phyloP scores from a whole-genome alignment of 148 eudicot genomes.

The Polygonum aviculare region DNA sequence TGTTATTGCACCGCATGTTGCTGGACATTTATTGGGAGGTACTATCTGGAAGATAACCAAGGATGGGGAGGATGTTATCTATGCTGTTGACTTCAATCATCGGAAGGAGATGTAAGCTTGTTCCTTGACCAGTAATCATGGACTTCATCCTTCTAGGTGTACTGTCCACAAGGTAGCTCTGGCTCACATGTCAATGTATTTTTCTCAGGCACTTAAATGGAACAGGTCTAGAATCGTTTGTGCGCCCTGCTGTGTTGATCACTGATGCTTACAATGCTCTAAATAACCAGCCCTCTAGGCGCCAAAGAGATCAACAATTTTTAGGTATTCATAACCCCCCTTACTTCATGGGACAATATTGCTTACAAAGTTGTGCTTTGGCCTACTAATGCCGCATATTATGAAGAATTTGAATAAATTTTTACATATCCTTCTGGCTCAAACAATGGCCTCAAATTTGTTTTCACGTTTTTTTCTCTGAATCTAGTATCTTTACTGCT shows the following conservation, averaged over 20 bases:
- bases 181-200: conserved; percentile 19
- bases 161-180: not conserved
- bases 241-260: conserved; percentile 91
- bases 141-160: not conserved
- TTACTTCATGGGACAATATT: not conserved
- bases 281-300: conserved; percentile 81
- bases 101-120: conserved; percentile 77
- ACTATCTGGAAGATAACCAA: conserved; percentile 92
- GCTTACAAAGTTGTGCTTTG: not conserved
- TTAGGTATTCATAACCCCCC: conserved; percentile 34
- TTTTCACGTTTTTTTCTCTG: not conserved
- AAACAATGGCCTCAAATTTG: not conserved
- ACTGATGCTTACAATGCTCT: conserved; percentile 97
- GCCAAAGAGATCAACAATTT: conserved; percentile 91
- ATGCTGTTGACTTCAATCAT: conserved; percentile 97
- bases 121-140: not conserved
- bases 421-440: not conserved
- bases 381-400: not conserved
- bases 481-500: not conserved
- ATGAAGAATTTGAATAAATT: not conserved
- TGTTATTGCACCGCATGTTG: conserved; percentile 93
- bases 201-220: conserved; percentile 83
- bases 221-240: conserved; percentile 86
- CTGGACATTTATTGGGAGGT: conserved; percentile 95
- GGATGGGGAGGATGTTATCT: conserved; percentile 94